Base-by-base conservation (phyloP, 2,329 filamentous ascomycete genomes). In the Talaromyces rugulosus region DNA sequence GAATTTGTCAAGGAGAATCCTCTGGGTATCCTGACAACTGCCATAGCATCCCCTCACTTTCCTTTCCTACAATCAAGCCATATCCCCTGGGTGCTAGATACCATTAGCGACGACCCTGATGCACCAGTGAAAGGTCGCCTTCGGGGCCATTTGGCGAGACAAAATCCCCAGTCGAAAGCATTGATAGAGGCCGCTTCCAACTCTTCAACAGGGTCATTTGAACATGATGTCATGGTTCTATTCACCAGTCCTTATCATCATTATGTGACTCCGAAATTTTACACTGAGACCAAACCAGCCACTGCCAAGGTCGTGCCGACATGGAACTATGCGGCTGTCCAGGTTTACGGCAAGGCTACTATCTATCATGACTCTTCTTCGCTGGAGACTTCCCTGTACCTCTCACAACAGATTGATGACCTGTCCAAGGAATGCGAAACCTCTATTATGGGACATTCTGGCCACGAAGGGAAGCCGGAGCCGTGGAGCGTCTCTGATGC, bases 201-300 rank as follows among this genome's bases (percentile, higher is more conserved):
- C 23, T 23, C 23, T 23, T 23, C 23, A 23, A 23, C 23, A 23
- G 23, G 23, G 23, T 1, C 23, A 23, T 23, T 23, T 23, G 76
- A 72, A 82, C 23, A 18, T 16, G 33, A 57, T 72, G 85, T 89
- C 1, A 71, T 87, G 33, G 76, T 90, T 2, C 75, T 89, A 16
- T 90, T 90, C 78, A 89, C 80, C 78, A 23, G 23, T 0, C 77
- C 81, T 0, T 71, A 78, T 0, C 82, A 89, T 42, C 85, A 87
- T 73, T 90, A 90, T 66, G 82, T 90, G 5, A 89, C 87, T 0
- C 86, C 87, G 0, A 87, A 88, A 63, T 89, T 89, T 73, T 90
- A 89, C 75, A 79, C 75, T 11, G 80, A 86, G 65, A 89, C 87
- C 1, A 90, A 89, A 69, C 87, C 86, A 0, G 70, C 68, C 0